Conservation (phyloP, 768 basidiomycete genomes). For the Collybia mongolica region DNA sequence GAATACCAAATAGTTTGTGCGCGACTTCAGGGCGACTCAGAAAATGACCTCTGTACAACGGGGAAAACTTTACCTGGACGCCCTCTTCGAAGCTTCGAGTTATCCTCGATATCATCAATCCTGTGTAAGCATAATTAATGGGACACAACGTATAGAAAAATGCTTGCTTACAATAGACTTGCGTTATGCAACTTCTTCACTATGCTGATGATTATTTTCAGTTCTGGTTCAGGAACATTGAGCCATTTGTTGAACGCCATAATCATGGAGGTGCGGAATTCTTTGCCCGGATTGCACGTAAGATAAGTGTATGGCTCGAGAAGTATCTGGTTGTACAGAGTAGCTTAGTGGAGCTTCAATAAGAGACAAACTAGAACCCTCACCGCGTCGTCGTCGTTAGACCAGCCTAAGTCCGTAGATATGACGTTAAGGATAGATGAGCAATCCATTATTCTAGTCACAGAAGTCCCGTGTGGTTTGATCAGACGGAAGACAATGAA, state of each 20-base stretch:
- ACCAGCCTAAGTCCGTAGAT: too few species aligned
- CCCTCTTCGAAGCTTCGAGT: constrained; percentile 80
- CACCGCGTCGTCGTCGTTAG: too few species aligned
- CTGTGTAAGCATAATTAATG: constrained; percentile 32
- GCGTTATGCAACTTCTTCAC: constrained; percentile 97
- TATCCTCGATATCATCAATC: constrained; percentile 93
- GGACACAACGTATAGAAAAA: background rate
- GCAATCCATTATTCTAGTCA: too few species aligned
- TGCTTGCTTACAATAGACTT: constrained; percentile 69
- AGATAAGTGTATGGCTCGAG: constrained; percentile 90
- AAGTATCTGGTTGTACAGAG: constrained; percentile 34
- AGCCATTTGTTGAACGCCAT: constrained; percentile 95
- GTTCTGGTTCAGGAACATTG: constrained; percentile 69
- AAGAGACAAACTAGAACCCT: too few species aligned
- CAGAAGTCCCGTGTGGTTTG: too few species aligned
- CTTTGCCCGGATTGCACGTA: constrained; percentile 85
- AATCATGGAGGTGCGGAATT: constrained; percentile 83
- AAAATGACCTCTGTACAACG: too few species aligned
- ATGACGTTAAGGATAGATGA: too few species aligned
- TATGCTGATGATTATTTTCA: constrained; percentile 72
- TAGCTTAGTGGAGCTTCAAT: too few species aligned
- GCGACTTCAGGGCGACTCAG: constrained; percentile 51
- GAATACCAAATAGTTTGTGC: constrained; percentile 93
- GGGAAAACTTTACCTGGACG: constrained; percentile 55
- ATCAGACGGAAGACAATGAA: too few species aligned